Conservation (phyloP, 2,329 filamentous ascomycete genomes). For the Xylariaceae sp. region DNA sequence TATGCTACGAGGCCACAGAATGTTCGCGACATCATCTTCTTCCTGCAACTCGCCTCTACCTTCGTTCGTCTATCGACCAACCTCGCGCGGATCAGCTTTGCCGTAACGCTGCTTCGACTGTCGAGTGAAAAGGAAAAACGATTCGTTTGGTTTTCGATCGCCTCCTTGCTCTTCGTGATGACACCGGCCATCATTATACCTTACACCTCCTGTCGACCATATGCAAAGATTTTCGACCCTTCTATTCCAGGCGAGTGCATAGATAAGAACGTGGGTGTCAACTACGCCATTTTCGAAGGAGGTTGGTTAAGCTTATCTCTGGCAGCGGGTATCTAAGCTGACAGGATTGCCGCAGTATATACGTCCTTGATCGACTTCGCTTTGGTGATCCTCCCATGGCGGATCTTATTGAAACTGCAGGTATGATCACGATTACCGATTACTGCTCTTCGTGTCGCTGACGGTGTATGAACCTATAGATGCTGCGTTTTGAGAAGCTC, state of each 20-base stretch:
- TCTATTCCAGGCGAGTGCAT: conserved; percentile 18
- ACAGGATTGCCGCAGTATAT: conserved; percentile 6
- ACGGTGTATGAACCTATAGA: conserved; percentile 12
- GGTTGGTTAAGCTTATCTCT: conserved; percentile 6
- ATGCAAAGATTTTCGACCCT: conserved; percentile 19
- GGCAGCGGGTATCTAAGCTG: neutral
- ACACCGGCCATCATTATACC: conserved; percentile 19
- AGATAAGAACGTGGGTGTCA: neutral
- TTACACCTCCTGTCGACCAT: conserved; percentile 18
- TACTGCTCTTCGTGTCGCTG: neutral
- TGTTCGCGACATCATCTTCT: conserved; percentile 5
- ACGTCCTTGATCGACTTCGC: conserved; percentile 21
- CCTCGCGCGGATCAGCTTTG: conserved; percentile 17
- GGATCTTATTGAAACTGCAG: conserved; percentile 19
- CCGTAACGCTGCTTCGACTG: conserved; percentile 7
- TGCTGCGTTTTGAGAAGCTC: conserved; percentile 24
- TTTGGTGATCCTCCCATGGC: conserved; percentile 21
- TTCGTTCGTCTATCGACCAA: conserved; percentile 18
- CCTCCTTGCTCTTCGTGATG: conserved; percentile 10
- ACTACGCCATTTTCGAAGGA: conserved; percentile 17
- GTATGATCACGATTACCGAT: neutral
- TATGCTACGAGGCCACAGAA: neutral
- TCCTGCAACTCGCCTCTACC: conserved; percentile 15
- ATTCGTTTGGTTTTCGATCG: conserved; percentile 18
- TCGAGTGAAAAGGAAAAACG: conserved; percentile 1